A percentile compares a stretch with the other conserved stretches of the same genome.
Evolutionary conservation across 768 basidiomycete species (phyloP).

Genomic region (Tulasnella calospora): DNA sequence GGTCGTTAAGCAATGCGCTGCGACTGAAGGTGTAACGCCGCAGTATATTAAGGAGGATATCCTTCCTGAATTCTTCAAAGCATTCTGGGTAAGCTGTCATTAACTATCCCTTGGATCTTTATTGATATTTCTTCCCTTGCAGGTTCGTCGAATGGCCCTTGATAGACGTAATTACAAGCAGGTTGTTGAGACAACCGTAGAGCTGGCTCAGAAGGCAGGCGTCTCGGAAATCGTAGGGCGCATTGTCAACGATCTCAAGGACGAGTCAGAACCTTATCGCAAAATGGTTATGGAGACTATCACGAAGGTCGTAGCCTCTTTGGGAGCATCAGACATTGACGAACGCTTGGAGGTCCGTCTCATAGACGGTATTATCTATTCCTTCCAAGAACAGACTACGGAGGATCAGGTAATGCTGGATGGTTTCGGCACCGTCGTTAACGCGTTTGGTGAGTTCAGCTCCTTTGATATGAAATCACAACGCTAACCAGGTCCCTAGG

Average conservation of each 20-base stretch:
- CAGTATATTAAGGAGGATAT: slow-evolving; percentile 97
- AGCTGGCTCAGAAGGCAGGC: slow-evolving; percentile 94
- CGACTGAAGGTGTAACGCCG: slow-evolving; percentile 95
- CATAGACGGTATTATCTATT: slow-evolving; percentile 97
- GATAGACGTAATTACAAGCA: slow-evolving; percentile 94
- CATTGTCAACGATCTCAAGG: slow-evolving; percentile 84
- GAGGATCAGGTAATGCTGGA: slow-evolving; percentile 99
- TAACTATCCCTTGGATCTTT: not conserved
- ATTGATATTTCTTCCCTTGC: not conserved
- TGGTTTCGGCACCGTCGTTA: slow-evolving; percentile 96
- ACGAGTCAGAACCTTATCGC: slow-evolving; percentile 83
- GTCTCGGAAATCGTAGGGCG: slow-evolving; percentile 93
- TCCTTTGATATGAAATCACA: too few species aligned
- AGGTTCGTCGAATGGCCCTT: slow-evolving; percentile 86
- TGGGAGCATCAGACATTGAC: slow-evolving; percentile 97
- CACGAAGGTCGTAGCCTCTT: slow-evolving; percentile 86
- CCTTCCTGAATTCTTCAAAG: slow-evolving; percentile 97
- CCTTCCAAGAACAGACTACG: slow-evolving; percentile 99
- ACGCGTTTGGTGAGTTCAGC: slow-evolving; percentile 61
- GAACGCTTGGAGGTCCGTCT: slow-evolving; percentile 90
- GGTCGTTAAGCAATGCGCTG: slow-evolving; percentile 98
- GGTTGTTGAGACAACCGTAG: slow-evolving; percentile 97
- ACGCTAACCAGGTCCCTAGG: slow-evolving; percentile 39
- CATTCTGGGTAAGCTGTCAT: slow-evolving; percentile 74
- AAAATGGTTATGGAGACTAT: slow-evolving; percentile 99